Evolutionary conservation across 176 grass and related monocot genomes (phyloP), one percentile per base, ranked within the genome.

Genomic region (Aegilops umbellulata): DNA sequence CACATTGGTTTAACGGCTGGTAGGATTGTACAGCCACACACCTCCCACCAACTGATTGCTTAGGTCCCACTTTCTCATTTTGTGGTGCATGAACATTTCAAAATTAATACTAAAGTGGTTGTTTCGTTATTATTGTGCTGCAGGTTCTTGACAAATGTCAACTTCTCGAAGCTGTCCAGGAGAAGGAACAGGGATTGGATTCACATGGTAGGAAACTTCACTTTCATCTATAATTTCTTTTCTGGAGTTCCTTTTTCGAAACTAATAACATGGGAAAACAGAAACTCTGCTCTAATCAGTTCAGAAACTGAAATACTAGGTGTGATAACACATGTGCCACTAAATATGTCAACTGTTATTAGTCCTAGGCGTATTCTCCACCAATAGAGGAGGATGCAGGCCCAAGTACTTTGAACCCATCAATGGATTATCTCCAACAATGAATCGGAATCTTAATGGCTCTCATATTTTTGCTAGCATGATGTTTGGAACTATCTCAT

Each of bases 111-210:
- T 85, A 72, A 29, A 67, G 67, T 68, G 32, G 36, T 83, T 74
- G 57, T 3, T 77, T 7, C 27, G 44, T 73, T 66, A 31, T 8
- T 83, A 71, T 8, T 78, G 7, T 82, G 10, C 46, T 81, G 10
- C 79, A 98, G 96, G 90, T 92, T 90, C 90, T 98, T 24, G 90
- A 92, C 14, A 95, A 98, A 92, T 98, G 96, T 61, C 96, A 95
- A 76, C 93, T 98, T 84, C 76, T 78, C 76, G 93, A 95, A 85
- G 81, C 84, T 85, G 93, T 98, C 88, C 88, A 86, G 69, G 93
- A 94, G 87, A 98, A 95, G 86, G 90, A 95, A 41, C 78, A 89
- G 7, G 88, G 91, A 68, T 68, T 95, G 75, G 96, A 94, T 83
- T 95, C 93, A 69, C 84, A 89, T 88, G 96, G 95, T 93, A 90